Conservation (phyloP, 2,329 filamentous ascomycete genomes). For the Lecanicillium sp. region DNA sequence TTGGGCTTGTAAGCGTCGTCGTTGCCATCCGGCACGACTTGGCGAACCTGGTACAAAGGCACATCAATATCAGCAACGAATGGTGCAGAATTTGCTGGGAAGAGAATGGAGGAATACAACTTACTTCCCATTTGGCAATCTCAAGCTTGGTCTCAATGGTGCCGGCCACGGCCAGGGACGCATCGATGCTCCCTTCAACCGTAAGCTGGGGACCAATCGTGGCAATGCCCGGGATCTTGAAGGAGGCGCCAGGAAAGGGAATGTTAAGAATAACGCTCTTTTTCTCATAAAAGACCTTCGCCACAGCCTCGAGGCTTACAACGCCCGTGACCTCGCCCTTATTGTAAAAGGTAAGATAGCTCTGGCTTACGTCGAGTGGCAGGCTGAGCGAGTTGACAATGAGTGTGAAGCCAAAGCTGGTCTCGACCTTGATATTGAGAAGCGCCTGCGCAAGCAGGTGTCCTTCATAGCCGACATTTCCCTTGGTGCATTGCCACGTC, state of each 20-base stretch:
- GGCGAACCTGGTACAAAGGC: neutral
- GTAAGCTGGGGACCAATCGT: conserved; percentile 23
- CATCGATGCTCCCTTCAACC: conserved; percentile 15
- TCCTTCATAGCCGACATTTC: no score
- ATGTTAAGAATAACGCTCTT: conserved; percentile 14
- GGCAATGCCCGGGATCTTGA: conserved; percentile 20
- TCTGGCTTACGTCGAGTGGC: conserved; percentile 17
- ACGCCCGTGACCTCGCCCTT: conserved; percentile 16
- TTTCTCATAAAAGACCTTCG: conserved; percentile 12
- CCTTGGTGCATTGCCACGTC: conserved; percentile 13
- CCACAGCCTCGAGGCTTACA: conserved; percentile 19
- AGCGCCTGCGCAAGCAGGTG: conserved; percentile 15
- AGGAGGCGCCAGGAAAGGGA: conserved; percentile 19
- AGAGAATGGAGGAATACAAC: neutral
- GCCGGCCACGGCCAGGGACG: conserved; percentile 13
- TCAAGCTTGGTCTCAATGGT: conserved; percentile 18
- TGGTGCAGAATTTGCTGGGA: no score
- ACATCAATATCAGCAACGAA: no score
- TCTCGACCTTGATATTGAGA: conserved; percentile 14
- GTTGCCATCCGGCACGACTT: neutral
- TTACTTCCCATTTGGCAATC: conserved; percentile 18
- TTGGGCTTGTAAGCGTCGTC: conserved; percentile 3
- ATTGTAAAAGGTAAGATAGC: conserved; percentile 18
- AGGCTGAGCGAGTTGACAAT: conserved; percentile 13
- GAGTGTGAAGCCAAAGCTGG: conserved; percentile 21